Conservation (phyloP, 768 basidiomycete genomes). For the Daedaleopsis sinensis region DNA sequence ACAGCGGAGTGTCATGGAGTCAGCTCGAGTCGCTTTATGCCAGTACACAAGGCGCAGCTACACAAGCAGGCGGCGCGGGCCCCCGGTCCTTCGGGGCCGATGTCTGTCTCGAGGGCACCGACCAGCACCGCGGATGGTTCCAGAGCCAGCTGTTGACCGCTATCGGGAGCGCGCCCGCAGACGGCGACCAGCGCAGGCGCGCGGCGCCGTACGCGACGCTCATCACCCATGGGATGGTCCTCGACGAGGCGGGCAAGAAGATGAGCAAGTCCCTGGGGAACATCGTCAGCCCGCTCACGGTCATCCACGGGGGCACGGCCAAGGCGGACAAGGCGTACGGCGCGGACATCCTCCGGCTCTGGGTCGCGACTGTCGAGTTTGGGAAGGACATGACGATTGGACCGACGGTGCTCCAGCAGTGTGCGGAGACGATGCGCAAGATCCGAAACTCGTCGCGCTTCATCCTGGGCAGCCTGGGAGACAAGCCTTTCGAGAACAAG, state of each 20-base stretch:
- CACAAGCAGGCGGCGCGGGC: constrained; percentile 17
- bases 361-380: constrained; percentile 92
- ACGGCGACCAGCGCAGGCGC: constrained; percentile 24
- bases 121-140: constrained; percentile 99
- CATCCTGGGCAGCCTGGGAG: constrained; percentile 76
- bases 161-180: constrained; percentile 50
- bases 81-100: constrained; percentile 62
- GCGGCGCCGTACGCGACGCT: constrained; percentile 70
- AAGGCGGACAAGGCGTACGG: constrained; percentile 78
- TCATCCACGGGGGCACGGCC: constrained; percentile 74
- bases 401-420: constrained; percentile 71
- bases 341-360: constrained; percentile 83
- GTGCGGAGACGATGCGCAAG: constrained; percentile 77
- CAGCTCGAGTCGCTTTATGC: constrained; percentile 54
- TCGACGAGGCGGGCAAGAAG: constrained; percentile 87
- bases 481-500: constrained; percentile 37
- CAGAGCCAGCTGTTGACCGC: constrained; percentile 91
- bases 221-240: constrained; percentile 96
- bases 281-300: constrained; percentile 78
- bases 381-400: constrained; percentile 89
- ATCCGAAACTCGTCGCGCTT: constrained; percentile 87
- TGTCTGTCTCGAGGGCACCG: constrained; percentile 91
- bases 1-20: constrained; percentile 95
- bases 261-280: constrained; percentile 99
- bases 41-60: constrained; percentile 17